Conservation (phyloP, 768 basidiomycete genomes). For the Tricholomella constricta region DNA sequence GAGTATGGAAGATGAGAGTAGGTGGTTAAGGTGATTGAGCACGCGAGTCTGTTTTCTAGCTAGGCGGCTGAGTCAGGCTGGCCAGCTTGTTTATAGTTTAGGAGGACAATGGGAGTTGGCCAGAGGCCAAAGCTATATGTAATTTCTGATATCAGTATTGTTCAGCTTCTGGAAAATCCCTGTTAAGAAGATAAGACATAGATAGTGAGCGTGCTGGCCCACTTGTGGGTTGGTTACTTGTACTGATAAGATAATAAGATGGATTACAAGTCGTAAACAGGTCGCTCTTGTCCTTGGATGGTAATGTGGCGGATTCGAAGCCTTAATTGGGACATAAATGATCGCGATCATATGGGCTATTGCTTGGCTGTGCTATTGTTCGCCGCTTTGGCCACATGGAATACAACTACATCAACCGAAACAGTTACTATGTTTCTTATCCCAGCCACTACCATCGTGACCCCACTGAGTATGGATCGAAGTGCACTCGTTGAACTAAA, state of each 20-base stretch:
- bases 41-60: not conserved
- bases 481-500: conserved; percentile 12
- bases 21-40: not conserved
- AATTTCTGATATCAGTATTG: not conserved
- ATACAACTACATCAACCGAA: not conserved
- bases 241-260: too few species aligned
- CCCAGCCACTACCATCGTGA: not conserved
- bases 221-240: not conserved
- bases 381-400: not conserved
- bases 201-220: not conserved
- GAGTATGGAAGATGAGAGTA: not conserved
- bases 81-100: not conserved
- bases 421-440: not conserved
- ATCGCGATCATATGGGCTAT: not conserved
- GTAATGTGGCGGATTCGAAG: not conserved
- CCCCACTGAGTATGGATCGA: conserved; percentile 6
- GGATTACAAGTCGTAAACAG: too few species aligned
- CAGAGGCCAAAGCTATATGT: not conserved
- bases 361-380: conserved; percentile 11
- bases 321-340: not conserved
- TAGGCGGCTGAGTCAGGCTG: not conserved
- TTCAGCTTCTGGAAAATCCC: too few species aligned
- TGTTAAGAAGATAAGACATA: not conserved
- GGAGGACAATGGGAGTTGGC: conserved; percentile 7
- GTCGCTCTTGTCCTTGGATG: conserved; percentile 1